These are phyloP conservation scores for Aspergillus nanangensis DNA, from an alignment of 495 filamentous ascomycete genomes.

Conservation along the genomic window DNA sequence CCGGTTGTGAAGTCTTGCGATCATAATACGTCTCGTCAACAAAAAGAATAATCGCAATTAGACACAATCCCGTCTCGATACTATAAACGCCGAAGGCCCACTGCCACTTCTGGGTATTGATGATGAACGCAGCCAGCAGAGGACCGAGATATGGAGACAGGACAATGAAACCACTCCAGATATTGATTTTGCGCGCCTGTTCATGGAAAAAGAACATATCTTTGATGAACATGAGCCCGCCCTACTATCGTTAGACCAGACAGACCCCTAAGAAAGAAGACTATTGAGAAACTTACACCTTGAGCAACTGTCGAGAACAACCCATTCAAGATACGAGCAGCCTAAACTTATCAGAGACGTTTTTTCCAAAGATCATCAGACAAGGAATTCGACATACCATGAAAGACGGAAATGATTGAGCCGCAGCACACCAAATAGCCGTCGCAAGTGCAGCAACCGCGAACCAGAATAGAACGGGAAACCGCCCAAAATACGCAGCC, in stretches of 20 bases:
- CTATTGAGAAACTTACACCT: slow-evolving; percentile 27
- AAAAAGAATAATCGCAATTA: slow-evolving; percentile 46
- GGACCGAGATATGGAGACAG: slow-evolving; percentile 59
- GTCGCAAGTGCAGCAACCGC: slow-evolving; percentile 44
- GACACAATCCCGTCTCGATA: slow-evolving; percentile 40
- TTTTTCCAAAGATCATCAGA: neutral
- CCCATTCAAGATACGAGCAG: slow-evolving; percentile 57
- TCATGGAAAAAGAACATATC: slow-evolving; percentile 67
- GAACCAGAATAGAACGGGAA: slow-evolving; percentile 56
- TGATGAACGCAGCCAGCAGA: slow-evolving; percentile 55
- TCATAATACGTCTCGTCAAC: slow-evolving; percentile 60
- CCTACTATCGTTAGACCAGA: slow-evolving; percentile 28
- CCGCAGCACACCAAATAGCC: slow-evolving; percentile 49
- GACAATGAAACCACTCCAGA: slow-evolving; percentile 49
- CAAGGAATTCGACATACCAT: slow-evolving; percentile 30
- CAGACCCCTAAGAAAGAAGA: too few relatives aligned
- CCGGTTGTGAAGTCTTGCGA: slow-evolving; percentile 24
- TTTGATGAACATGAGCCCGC: slow-evolving; percentile 60
- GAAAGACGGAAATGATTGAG: slow-evolving; percentile 49
- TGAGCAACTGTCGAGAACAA: slow-evolving; percentile 56
- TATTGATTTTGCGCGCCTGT: slow-evolving; percentile 58
- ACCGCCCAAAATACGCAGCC: slow-evolving; percentile 55
- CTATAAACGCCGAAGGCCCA: slow-evolving; percentile 52
- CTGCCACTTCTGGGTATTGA: slow-evolving; percentile 44
- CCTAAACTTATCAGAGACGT: slow-evolving; percentile 17